Conservation (phyloP, 1,284 basidiomycete genomes). For the Cryptococcus maquisensis region DNA sequence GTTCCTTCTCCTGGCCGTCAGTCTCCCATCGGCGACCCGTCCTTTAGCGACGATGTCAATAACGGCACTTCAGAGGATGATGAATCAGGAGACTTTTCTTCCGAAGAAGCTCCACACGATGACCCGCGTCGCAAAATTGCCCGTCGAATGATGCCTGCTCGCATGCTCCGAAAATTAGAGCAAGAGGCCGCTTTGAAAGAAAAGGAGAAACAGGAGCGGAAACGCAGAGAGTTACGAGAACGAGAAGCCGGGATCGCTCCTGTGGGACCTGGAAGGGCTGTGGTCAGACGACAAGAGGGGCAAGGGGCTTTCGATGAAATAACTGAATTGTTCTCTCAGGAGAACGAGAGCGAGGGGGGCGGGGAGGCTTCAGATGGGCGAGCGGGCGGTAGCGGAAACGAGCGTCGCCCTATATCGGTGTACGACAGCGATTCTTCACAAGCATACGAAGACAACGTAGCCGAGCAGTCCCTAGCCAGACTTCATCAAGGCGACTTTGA, state of each 20-base stretch:
- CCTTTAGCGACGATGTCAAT: background rate
- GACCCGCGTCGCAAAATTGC: constrained; percentile 25
- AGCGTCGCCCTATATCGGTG: constrained; percentile 11
- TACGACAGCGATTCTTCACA: constrained; percentile 18
- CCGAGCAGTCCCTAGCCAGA: constrained; percentile 26
- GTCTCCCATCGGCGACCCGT: no score
- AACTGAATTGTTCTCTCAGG: constrained; percentile 10
- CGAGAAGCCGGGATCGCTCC: constrained; percentile 14
- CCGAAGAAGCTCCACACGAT: background rate
- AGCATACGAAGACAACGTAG: constrained; percentile 35
- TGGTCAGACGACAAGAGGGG: constrained; percentile 24
- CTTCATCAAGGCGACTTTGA: constrained; percentile 44
- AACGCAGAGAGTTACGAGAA: background rate
- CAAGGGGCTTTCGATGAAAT: constrained; percentile 12
- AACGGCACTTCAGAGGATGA: background rate
- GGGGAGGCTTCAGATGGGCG: background rate
- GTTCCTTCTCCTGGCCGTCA: no score
- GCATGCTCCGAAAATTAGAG: constrained; percentile 36
- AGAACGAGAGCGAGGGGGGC: constrained; percentile 8
- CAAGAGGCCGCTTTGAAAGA: constrained; percentile 14
- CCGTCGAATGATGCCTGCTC: constrained; percentile 39
- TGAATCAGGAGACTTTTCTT: background rate
- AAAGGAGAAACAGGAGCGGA: constrained; percentile 3
- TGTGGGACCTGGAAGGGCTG: constrained; percentile 34
- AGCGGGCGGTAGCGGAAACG: background rate